Conservation (phyloP, 768 basidiomycete species). For the Pulveroboletus ravenelii region DNA sequence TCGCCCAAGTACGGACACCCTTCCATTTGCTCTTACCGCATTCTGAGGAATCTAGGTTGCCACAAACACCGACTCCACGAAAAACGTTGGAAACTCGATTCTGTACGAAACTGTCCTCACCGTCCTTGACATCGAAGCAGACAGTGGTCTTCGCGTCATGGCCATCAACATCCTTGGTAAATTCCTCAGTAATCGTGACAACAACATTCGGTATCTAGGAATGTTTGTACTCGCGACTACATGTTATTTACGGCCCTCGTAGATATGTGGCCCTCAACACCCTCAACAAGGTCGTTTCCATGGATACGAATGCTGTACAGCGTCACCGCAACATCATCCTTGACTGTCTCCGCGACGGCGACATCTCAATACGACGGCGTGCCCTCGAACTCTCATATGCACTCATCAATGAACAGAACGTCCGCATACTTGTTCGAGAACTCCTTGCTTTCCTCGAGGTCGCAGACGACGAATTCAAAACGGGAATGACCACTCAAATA, state of each 20-base stretch:
- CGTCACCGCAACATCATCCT: constrained; percentile 97
- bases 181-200: constrained; percentile 95
- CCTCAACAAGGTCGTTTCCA: constrained; percentile 94
- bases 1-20: constrained; percentile 68
- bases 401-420: constrained; percentile 91
- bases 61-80: constrained; percentile 96
- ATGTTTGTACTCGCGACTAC: neutral
- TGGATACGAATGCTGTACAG: constrained; percentile 98
- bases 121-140: constrained; percentile 95
- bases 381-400: constrained; percentile 97
- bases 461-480: constrained; percentile 98
- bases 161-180: constrained; percentile 99
- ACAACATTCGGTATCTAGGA: constrained; percentile 87
- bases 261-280: constrained; percentile 99
- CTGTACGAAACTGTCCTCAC: constrained; percentile 96
- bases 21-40: neutral
- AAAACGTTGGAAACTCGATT: constrained; percentile 98
- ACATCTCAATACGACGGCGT: constrained; percentile 95
- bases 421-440: constrained; percentile 87
- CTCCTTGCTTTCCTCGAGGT: constrained; percentile 95
- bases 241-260: constrained; percentile 2
- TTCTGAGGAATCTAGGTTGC: constrained; percentile 61
- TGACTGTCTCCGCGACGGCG: constrained; percentile 98
- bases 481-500: constrained; percentile 96
- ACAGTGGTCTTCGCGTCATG: constrained; percentile 94